Evolutionary conservation across 176 grass and related monocot genomes (phyloP), one percentile per base, ranked within the genome.

Genomic region (Avena insularis): DNA sequence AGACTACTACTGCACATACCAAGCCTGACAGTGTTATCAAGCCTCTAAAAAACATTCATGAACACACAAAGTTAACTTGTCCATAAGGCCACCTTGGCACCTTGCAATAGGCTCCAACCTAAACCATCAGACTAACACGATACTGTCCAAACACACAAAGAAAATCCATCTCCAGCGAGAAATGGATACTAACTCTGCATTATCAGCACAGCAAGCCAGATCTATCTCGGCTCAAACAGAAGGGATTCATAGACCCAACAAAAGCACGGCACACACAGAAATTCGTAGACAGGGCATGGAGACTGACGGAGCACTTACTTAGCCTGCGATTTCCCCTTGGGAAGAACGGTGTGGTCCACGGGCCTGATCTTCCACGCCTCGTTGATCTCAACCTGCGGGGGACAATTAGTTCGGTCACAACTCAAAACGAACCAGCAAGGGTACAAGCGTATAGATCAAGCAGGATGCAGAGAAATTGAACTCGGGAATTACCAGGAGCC

Each of bases 301-400:
- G 76, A 87, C 33, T 15, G n/a, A 57, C 7, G 62, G n/a, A 17
- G 1, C 58, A 75, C 78, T 83, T 88, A 98, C 96, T 92, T 98
- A 79, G 96, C 96, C 83, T 94, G 91, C 9, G 89, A 38, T 92
- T 98, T 98, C 33, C 92, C 85, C 85, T 93, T 96, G 3, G 92
- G 92, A 15, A 98, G 93, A 29, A 92, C 64, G 43, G 88, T 92
- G 72, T 64, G 71, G 55, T 95, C 90, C 10, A 47, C 45, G 12
- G 87, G 87, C 71, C 94, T 96, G 51, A 83, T 16, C 88, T 71
- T 89, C 93, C 96, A 90, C 31, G 79, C 87, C 21, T 86, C 89
- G 47, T 94, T 98, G 65, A 98, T 86, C 62, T 96, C 96, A 29
- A 82, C 17, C 96, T 98, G 87, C 36, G 21, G 3, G 66, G 71